Evolutionary conservation across 345 rosid species (phyloP).

Genomic region (Aquilaria malaccensis): DNA sequence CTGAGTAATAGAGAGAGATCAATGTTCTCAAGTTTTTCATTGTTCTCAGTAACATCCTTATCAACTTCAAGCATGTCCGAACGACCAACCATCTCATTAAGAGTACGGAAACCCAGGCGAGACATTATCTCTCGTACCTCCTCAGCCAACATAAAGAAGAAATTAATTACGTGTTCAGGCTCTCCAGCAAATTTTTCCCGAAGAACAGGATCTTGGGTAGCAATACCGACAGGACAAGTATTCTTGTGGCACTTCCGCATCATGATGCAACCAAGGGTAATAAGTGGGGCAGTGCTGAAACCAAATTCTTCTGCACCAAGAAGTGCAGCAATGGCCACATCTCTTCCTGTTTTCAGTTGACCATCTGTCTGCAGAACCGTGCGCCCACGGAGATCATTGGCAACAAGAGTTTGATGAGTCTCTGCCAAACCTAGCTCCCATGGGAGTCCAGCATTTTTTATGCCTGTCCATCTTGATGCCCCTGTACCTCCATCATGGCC

Average conservation of each 20-base stretch:
- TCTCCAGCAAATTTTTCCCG: conserved; percentile 99
- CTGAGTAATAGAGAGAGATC: conserved; percentile 79
- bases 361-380: conserved; percentile 98
- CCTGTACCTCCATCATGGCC: conserved; percentile 99
- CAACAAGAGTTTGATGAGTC: conserved; percentile 98
- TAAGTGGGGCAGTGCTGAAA: conserved; percentile 98
- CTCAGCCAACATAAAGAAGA: conserved; percentile 98
- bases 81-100: conserved; percentile 97
- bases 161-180: conserved; percentile 96
- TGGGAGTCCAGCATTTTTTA: conserved; percentile 96
- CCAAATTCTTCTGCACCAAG: conserved; percentile 99
- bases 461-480: conserved; percentile 99
- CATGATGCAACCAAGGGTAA: conserved; percentile 99
- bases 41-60: conserved; percentile 62
- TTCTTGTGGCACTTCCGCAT: conserved; percentile 99
- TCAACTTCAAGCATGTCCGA: conserved; percentile 99
- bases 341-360: conserved; percentile 97
- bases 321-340: conserved; percentile 95
- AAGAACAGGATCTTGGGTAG: conserved; percentile 98
- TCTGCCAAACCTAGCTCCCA: conserved; percentile 99
- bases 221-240: conserved; percentile 99
- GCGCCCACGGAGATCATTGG: conserved; percentile 99
- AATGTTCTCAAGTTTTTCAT: conserved; percentile 82
- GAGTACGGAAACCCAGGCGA: conserved; percentile 70
- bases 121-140: conserved; percentile 98